Evolutionary conservation across 345 rosid genomes (phyloP), one percentile per base, ranked within the genome.

Genomic region (Geranium brycei): DNA sequence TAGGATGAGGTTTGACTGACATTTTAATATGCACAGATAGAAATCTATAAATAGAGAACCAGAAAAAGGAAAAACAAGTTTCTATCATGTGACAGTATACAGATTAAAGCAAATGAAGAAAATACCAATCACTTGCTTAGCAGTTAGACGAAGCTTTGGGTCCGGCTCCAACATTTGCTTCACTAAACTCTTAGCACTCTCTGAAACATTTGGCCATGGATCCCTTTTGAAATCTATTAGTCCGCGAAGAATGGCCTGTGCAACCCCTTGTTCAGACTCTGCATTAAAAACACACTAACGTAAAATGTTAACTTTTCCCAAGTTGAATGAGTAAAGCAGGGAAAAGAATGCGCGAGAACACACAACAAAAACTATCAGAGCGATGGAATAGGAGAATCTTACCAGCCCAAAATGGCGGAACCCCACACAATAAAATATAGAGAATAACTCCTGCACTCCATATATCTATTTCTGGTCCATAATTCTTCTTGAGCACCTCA

Each of bases 391-490:
- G 10, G 8, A 62, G 41, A 35, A 57, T 60, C 76, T 75, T 68
- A 91, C 99, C 99, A 51, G 99, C 99, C 99, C 97, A 95, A 80
- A 95, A 95, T 51, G 99, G 99, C 5, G 99, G 97, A 79, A 91
- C 97, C 63, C 99, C 99, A 56, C 97, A 95, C 63, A 95, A 71
- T 68, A 95, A 80, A 66, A 95, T 95, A 68, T 87, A 91, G 63
- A 95, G 97, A 73, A 95, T 88, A 56, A 95, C 99, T 70, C 99
- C 99, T 28, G 97, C 97, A 81, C 99, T 95, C 99, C 99, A 95
- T 67, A 95, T 95, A 77, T 95, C 99, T 66, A 95, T 91, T 78
- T 95, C 99, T 8, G 93, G 99, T 57, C 99, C 99, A 77, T 95
- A 95, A 66, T 68, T 91, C 61, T 95, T 69, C 85, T 88, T 95